Conservation (phyloP, 495 filamentous ascomycete species). For the Aspergillus conjunctus region DNA sequence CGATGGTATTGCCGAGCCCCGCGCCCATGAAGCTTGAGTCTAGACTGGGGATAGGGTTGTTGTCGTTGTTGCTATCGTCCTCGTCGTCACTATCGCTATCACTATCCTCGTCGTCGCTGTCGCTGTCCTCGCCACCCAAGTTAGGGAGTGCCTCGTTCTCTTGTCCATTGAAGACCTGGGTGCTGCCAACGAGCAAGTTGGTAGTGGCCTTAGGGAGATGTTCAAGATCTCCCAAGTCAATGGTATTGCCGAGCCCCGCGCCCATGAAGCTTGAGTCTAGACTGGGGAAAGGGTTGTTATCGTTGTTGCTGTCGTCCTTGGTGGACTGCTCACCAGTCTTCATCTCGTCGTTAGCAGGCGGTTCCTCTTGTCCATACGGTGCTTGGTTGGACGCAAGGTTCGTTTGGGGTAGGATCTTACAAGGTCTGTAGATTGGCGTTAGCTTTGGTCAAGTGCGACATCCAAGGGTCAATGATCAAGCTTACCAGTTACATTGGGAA, state of each 20-base stretch:
- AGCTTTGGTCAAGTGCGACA: not conserved
- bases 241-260: not conserved
- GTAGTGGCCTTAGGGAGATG: slow-evolving; percentile 1
- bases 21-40: slow-evolving; percentile 17
- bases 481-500: not conserved
- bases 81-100: too few species aligned
- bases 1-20: slow-evolving; percentile 1
- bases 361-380: not conserved
- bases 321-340: not conserved
- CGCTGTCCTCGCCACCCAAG: not conserved
- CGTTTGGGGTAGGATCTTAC: not conserved
- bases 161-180: not conserved
- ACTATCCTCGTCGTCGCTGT: too few species aligned
- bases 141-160: not conserved
- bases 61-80: too few species aligned
- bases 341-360: not conserved
- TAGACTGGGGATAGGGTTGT: not conserved
- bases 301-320: not conserved
- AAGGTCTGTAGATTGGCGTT: not conserved
- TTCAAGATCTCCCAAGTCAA: slow-evolving; percentile 10
- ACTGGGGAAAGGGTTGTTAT: not conserved
- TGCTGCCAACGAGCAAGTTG: slow-evolving; percentile 7
- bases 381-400: not conserved
- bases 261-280: slow-evolving; percentile 17
- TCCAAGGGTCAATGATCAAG: not conserved